Evolutionary conservation across 306 rosid genomes (phyloP), one percentile per base, ranked within the genome.

Genomic region (Medicago ruthenica): DNA sequence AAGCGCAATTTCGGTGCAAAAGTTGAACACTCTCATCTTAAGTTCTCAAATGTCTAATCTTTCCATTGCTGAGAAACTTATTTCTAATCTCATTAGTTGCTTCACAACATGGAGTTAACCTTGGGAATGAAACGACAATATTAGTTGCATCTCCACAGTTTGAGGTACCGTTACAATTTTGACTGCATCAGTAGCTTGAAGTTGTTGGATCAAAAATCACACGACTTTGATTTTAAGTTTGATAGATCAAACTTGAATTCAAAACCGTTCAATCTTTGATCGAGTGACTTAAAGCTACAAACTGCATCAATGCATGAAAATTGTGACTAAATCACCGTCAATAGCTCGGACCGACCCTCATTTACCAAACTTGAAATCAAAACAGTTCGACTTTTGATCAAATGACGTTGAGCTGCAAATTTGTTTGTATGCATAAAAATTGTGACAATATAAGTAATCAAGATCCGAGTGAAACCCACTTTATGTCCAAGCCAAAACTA

Each of bases 1-100:
- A 34, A 50, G 44, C 69, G 81, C 62, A 70, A 70, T 70, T 70
- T 72, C 34, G 15, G 83, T 73, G 55, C 57, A 58, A 68, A 37
- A 47, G 36, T 80, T 73, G 74, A 72, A 44, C 81, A 45, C 44
- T 39, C 20, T 41, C 37, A 14, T 76, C 48, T 24, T 65, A 65
- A 65, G 62, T 65, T 65, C 31, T 64, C 42, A 75, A 13, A 47
- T 54, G 37, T 62, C 74, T 76, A 57, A 21, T 54, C 27, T 70
- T 81, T 53, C 64, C 17, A 40, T 31, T 67, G 63, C 22, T 53
- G 6, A 68, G 47, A 18, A 70, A 59, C 53, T 17, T 78, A 1
- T 58, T 41, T 66, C 70, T 9, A 39, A 70, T 10, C 40, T 59
- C 22, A 67, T 18, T 45, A 55, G 7, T 73, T 27, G 65, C 64